Evolutionary conservation across 495 filamentous ascomycete species (phyloP), one percentile per base, ranked within the genome.

Genomic region (Penicillium maclennaniae): DNA sequence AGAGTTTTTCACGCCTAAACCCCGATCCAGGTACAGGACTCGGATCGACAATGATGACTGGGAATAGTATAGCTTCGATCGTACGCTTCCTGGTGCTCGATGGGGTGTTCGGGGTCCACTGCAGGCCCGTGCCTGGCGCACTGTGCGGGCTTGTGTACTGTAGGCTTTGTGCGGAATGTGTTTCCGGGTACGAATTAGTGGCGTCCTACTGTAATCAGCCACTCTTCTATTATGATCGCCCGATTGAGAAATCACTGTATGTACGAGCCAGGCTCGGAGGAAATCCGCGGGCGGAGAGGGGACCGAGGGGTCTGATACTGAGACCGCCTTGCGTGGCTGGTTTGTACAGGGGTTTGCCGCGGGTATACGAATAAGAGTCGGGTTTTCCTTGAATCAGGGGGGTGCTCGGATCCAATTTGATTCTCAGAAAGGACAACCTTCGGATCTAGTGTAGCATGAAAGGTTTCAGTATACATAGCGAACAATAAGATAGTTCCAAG

Each of bases 131-230:
- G 17, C 20, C 42, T 23, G 42, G 15, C 3, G 40, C 15, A 3
- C 12, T n/a, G n/a, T n/a, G n/a, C n/a, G n/a, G n/a, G n/a, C n/a
- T n/a, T n/a, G n/a, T n/a, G n/a, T n/a, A n/a, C n/a, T n/a, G n/a
- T n/a, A n/a, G n/a, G n/a, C n/a, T 51, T 17, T 36, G 51, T 55
- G 41, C 52, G 44, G 52, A 52, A 52, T 55, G 56, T 45, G 6
- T 36, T 48, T 31, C 45, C 52, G 48, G 46, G 23, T 34, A 34
- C 31, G 31, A 12, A 3, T 12, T 34, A 3, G 31, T 12, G 14
- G 14, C 31, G 31, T 10, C 15, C 31, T 14, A 7, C n/a, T n/a
- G n/a, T n/a, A n/a, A n/a, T n/a, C n/a, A n/a, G n/a, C n/a, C n/a
- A n/a, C n/a, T n/a, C n/a, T n/a, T n/a, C n/a, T n/a, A n/a, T n/a